These are phyloP conservation scores for Usnea hakonensis DNA, from an alignment of 495 filamentous ascomycete genomes.

Conservation along the genomic window DNA sequence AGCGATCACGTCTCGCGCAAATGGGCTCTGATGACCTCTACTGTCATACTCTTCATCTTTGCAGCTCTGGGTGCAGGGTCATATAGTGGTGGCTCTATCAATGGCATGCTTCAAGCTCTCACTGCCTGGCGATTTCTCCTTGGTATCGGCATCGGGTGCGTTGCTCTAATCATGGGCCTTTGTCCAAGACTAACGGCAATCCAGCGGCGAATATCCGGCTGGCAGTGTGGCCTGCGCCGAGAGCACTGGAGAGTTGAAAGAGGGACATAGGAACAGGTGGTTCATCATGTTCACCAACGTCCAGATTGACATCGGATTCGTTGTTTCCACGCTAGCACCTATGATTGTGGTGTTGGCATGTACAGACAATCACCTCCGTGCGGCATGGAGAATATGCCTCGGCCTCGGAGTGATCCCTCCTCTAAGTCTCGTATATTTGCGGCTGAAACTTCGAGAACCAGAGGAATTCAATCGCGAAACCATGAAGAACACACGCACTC, in stretches of 20 bases:
- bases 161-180: background rate
- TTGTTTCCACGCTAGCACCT: conserved; percentile 66
- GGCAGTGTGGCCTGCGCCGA: conserved; percentile 80
- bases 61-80: conserved; percentile 70
- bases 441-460: conserved; percentile 70
- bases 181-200: conserved; percentile 43
- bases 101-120: conserved; percentile 72
- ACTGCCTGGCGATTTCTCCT: conserved; percentile 80
- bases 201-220: conserved; percentile 80
- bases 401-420: conserved; percentile 78
- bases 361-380: conserved; percentile 58
- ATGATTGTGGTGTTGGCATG: conserved; percentile 63
- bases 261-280: conserved; percentile 76
- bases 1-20: conserved; percentile 79
- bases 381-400: conserved; percentile 67
- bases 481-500: conserved; percentile 43
- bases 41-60: conserved; percentile 75
- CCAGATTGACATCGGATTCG: conserved; percentile 75
- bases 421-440: conserved; percentile 62
- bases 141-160: conserved; percentile 47
- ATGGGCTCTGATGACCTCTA: conserved; percentile 71
- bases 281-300: conserved; percentile 92
- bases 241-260: conserved; percentile 70
- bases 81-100: conserved; percentile 58
- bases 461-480: conserved; percentile 65